phyloP scores from a whole-genome alignment of 2,329 filamentous ascomycete genomes.

The Anthostomella pinea region DNA sequence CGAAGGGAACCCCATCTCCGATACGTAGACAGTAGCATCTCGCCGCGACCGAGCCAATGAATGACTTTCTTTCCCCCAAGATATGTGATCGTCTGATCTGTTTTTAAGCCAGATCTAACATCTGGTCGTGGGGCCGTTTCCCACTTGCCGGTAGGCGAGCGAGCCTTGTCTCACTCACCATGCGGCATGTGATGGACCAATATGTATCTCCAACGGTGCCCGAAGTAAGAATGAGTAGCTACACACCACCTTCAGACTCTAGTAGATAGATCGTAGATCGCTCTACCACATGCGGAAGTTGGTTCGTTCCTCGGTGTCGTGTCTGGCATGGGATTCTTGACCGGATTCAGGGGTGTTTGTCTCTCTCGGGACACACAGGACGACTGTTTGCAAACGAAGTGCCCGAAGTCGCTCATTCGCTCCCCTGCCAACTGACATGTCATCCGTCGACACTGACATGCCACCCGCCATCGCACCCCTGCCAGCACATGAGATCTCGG shows the following conservation, averaged over 20 bases:
- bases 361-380: too few relatives aligned
- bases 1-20: background rate
- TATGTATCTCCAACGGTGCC: slow-evolving; percentile 1
- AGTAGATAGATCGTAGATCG: too few relatives aligned
- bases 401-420: background rate
- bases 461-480: too few relatives aligned
- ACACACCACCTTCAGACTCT: too few relatives aligned
- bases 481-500: background rate
- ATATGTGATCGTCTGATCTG: slow-evolving; percentile 7
- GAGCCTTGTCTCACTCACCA: background rate
- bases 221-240: background rate
- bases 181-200: background rate
- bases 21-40: background rate
- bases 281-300: too few relatives aligned
- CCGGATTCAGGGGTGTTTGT: too few relatives aligned
- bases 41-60: background rate
- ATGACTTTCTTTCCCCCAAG: too few relatives aligned
- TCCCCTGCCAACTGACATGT: background rate
- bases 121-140: slow-evolving; percentile 2
- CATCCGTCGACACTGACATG: slow-evolving; percentile 12
- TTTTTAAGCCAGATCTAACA: slow-evolving; percentile 3
- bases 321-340: too few relatives aligned
- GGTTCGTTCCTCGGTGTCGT: too few relatives aligned
- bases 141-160: slow-evolving; percentile 2
- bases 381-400: too few relatives aligned